These are phyloP conservation scores for Gynandropsis gynandra DNA, from an alignment of 345 rosid genomes.

Conservation along the genomic window DNA sequence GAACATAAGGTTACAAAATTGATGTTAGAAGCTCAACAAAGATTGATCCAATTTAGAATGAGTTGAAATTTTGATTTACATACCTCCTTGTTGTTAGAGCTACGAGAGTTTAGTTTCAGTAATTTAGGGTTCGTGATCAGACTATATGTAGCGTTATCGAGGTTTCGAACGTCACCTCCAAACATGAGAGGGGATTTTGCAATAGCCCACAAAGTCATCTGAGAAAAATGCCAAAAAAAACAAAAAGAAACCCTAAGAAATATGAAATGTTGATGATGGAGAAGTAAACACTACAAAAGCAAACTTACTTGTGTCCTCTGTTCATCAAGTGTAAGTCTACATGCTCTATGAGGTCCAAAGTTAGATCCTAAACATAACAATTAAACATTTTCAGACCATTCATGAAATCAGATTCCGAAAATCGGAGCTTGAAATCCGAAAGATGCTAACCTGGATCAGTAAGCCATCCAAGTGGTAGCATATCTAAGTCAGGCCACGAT, in stretches of 20 bases:
- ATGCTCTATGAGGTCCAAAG: conserved; percentile 67
- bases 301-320: conserved; percentile 66
- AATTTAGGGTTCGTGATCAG: conserved; percentile 65
- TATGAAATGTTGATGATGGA: not conserved
- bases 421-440: not conserved
- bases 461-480: conserved; percentile 93
- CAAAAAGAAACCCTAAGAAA: conserved; percentile 11
- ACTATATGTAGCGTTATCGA: conserved; percentile 51
- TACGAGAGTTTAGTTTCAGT: conserved; percentile 60
- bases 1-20: not conserved
- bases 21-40: not conserved
- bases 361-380: conserved; percentile 41
- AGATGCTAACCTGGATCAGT: conserved; percentile 57
- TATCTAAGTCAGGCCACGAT: conserved; percentile 93
- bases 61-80: conserved; percentile 19
- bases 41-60: conserved; percentile 7
- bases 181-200: conserved; percentile 92
- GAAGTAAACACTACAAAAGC: not conserved
- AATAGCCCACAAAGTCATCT: conserved; percentile 95
- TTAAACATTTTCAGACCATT: not conserved
- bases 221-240: conserved; percentile 25
- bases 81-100: conserved; percentile 76
- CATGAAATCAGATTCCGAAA: not conserved
- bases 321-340: conserved; percentile 57
- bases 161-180: conserved; percentile 80